Conservation (phyloP, 225 moss, liverwort and hornwort genomes). For the Physcomitrellopsis africana region DNA sequence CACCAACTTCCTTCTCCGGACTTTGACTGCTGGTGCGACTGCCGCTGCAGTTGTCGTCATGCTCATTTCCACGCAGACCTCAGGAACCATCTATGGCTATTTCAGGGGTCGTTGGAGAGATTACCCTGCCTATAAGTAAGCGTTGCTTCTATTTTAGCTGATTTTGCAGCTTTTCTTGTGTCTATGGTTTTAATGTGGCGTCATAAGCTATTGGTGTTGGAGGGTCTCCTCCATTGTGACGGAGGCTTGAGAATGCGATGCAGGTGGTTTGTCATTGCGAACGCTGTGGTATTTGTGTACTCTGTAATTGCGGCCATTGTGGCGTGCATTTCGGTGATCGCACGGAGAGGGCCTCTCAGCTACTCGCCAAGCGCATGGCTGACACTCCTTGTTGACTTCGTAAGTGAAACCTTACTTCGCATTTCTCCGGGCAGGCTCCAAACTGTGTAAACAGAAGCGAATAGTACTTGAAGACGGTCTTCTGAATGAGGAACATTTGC, state of each 20-base stretch:
- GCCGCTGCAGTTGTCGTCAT: constrained; percentile 47
- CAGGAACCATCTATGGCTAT: constrained; percentile 16
- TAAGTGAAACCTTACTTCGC: constrained; percentile 33
- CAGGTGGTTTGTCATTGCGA: constrained; percentile 78
- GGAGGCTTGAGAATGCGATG: not conserved
- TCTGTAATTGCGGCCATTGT: constrained; percentile 45
- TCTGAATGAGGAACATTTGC: not conserved
- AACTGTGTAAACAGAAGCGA: too few species aligned
- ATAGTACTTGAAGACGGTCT: too few species aligned
- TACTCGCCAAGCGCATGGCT: constrained; percentile 45
- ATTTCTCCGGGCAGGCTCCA: not conserved
- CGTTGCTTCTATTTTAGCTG: not conserved
- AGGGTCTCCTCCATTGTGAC: too few species aligned
- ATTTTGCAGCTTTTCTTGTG: too few species aligned
- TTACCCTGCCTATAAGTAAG: constrained; percentile 51
- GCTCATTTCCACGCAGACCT: constrained; percentile 35
- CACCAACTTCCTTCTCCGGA: constrained; percentile 40
- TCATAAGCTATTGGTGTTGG: not conserved
- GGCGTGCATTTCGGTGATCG: constrained; percentile 27
- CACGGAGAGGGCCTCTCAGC: constrained; percentile 53
- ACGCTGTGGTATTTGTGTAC: constrained; percentile 67
- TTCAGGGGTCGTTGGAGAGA: constrained; percentile 47
- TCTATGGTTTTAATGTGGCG: not conserved
- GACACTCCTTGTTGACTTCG: constrained; percentile 59
- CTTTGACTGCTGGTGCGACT: constrained; percentile 47